Percentiles rank a stretch among this genome's conserved stretches.
These are phyloP conservation scores for Paramecium bursaria DNA, from an alignment of 73 alveolate species.

Conservation along the genomic window DNA sequence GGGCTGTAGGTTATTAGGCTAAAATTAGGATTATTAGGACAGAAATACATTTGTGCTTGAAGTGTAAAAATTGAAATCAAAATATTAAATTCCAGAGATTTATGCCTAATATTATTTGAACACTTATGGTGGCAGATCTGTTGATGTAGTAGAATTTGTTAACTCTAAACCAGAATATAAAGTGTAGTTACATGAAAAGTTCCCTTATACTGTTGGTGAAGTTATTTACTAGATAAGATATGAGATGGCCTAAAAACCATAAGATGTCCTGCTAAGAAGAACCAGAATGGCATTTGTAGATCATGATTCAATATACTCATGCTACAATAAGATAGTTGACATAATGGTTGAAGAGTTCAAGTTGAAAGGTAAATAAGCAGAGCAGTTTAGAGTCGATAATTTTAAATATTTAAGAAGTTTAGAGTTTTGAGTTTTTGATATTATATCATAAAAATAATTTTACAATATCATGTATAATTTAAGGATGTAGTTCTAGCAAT, in stretches of 20 bases:
- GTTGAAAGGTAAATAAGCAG: slow-evolving; percentile 7
- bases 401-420: slow-evolving; percentile 18
- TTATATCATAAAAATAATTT: slow-evolving; percentile 34
- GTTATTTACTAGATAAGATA: slow-evolving; percentile 51
- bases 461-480: slow-evolving; percentile 26
- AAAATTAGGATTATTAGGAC: slow-evolving; percentile 53
- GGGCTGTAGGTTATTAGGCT: slow-evolving; percentile 36
- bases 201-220: slow-evolving; percentile 63
- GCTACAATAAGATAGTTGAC: slow-evolving; percentile 24
- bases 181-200: slow-evolving; percentile 49
- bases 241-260: slow-evolving; percentile 64
- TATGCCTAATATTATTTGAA: slow-evolving; percentile 57
- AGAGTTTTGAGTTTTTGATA: slow-evolving; percentile 12
- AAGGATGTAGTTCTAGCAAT: slow-evolving; percentile 19
- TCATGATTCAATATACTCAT: slow-evolving; percentile 36
- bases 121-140: slow-evolving; percentile 67
- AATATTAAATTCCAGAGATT: slow-evolving; percentile 18
- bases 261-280: slow-evolving; percentile 65
- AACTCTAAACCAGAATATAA: slow-evolving; percentile 36
- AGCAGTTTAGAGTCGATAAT: slow-evolving; percentile 17
- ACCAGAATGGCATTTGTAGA: slow-evolving; percentile 67
- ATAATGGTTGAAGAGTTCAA: slow-evolving; percentile 61
- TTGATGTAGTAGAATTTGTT: slow-evolving; percentile 53
- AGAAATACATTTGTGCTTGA: background rate
- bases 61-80: slow-evolving; percentile 12